These are phyloP conservation scores for Acacia crassicarpa DNA, from an alignment of 306 rosid species.

Conservation along the genomic window DNA sequence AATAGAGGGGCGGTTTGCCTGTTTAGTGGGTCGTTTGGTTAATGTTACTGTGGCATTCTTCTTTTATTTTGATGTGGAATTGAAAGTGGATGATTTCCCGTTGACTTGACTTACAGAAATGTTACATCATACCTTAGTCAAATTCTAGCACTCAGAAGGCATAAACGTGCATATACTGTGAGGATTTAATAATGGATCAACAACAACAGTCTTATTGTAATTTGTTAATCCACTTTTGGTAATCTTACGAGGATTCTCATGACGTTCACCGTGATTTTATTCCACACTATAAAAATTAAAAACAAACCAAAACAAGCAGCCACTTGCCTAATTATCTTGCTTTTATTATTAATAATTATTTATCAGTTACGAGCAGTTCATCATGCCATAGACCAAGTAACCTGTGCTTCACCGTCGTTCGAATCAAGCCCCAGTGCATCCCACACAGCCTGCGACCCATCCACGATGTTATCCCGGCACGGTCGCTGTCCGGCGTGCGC, in stretches of 20 bases:
- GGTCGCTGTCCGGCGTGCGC: conserved; percentile 45
- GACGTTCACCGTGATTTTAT: not conserved
- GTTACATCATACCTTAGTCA: too few relatives aligned
- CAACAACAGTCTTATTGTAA: not conserved
- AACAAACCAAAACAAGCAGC: not conserved
- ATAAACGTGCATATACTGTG: too few relatives aligned
- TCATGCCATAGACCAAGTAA: conserved; percentile 40
- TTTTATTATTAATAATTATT: not conserved
- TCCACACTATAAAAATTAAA: not conserved
- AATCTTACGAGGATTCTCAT: not conserved
- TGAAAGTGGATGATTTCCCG: too few relatives aligned
- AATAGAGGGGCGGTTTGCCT: too few relatives aligned
- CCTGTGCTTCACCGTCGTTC: conserved; percentile 17
- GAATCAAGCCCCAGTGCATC: conserved; percentile 38
- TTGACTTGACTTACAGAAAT: too few relatives aligned
- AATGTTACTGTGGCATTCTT: too few relatives aligned
- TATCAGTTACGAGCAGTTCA: not conserved
- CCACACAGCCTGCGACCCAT: conserved; percentile 52
- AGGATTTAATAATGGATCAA: not conserved
- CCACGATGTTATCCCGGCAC: conserved; percentile 39
- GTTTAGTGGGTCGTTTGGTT: too few relatives aligned
- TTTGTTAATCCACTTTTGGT: not conserved
- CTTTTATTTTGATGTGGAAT: too few relatives aligned
- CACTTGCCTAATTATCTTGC: not conserved
- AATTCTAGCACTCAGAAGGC: too few relatives aligned